Evolutionary conservation across 768 basidiomycete genomes (phyloP).

Genomic region (Russula ochroleuca): DNA sequence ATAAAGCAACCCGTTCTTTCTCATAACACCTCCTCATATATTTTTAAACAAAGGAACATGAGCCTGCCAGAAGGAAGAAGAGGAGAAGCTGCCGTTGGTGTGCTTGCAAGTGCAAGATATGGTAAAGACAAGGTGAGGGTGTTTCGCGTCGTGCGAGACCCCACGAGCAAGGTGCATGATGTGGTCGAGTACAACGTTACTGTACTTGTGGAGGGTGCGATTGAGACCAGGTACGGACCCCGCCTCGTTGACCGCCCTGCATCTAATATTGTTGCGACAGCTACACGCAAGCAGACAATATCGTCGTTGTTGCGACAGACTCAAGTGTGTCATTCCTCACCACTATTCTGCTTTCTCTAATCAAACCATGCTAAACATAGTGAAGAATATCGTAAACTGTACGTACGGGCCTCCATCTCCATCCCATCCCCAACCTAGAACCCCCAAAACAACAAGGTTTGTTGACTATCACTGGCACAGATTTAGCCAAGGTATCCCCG

Average conservation of each 20-base stretch:
- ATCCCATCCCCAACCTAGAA: background rate
- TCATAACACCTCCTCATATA: background rate
- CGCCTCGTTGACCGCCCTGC: no score
- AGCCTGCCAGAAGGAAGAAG: background rate
- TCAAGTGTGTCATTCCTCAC: slow-evolving; percentile 40
- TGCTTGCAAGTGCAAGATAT: slow-evolving; percentile 56
- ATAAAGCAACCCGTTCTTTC: background rate
- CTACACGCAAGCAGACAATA: slow-evolving; percentile 87
- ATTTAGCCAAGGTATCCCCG: slow-evolving; percentile 85
- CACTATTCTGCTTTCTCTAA: background rate
- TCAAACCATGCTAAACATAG: slow-evolving; percentile 23
- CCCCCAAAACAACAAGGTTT: background rate
- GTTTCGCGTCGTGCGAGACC: slow-evolving; percentile 69
- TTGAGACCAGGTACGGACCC: slow-evolving; percentile 57
- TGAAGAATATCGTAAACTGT: slow-evolving; percentile 42
- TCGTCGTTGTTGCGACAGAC: slow-evolving; percentile 85
- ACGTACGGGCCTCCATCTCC: slow-evolving; percentile 1
- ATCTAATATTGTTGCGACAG: slow-evolving; percentile 36
- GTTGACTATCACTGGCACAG: slow-evolving; percentile 35
- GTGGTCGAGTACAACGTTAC: slow-evolving; percentile 84
- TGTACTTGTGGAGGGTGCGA: slow-evolving; percentile 76
- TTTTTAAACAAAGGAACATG: background rate
- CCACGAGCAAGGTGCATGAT: slow-evolving; percentile 54
- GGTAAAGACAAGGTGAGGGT: slow-evolving; percentile 90
- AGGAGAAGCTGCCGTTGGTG: slow-evolving; percentile 6